These are phyloP conservation scores for Emmonsiellopsis sp. DNA, from an alignment of 2,329 filamentous ascomycete genomes.

Conservation along the genomic window DNA sequence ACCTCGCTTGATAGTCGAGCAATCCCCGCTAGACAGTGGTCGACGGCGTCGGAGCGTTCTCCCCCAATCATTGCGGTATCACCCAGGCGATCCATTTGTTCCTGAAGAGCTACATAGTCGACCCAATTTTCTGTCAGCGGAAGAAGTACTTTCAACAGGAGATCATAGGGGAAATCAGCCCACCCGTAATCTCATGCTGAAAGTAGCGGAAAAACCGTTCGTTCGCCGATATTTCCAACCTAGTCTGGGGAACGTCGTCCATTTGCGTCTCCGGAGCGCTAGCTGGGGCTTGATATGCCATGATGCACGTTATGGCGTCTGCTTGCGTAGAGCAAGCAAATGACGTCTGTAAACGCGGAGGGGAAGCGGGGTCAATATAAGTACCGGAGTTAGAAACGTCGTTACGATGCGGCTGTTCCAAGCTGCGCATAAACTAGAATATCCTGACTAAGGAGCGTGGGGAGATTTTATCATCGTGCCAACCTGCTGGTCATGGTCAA, in stretches of 20 bases:
- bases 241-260: conserved; percentile 20
- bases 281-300: background rate
- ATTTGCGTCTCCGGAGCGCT: conserved; percentile 8
- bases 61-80: conserved; percentile 55
- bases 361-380: no score
- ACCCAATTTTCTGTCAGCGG: background rate
- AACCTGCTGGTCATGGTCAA: background rate
- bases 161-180: conserved; percentile 12
- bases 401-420: background rate
- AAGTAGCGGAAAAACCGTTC: conserved; percentile 81
- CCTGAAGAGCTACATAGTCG: conserved; percentile 55
- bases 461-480: background rate
- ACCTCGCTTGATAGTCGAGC: conserved; percentile 74
- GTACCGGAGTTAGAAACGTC: no score
- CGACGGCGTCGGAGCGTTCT: conserved; percentile 70
- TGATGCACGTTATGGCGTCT: background rate
- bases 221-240: conserved; percentile 44
- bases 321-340: no score
- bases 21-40: conserved; percentile 71
- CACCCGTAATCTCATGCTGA: conserved; percentile 63
- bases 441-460: background rate
- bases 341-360: no score
- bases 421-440: background rate
- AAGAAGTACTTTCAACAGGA: background rate
- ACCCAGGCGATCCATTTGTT: conserved; percentile 61